Evolutionary conservation across 2,329 filamentous ascomycete genomes (phyloP).

Genomic region (Colletotrichum lupini): DNA sequence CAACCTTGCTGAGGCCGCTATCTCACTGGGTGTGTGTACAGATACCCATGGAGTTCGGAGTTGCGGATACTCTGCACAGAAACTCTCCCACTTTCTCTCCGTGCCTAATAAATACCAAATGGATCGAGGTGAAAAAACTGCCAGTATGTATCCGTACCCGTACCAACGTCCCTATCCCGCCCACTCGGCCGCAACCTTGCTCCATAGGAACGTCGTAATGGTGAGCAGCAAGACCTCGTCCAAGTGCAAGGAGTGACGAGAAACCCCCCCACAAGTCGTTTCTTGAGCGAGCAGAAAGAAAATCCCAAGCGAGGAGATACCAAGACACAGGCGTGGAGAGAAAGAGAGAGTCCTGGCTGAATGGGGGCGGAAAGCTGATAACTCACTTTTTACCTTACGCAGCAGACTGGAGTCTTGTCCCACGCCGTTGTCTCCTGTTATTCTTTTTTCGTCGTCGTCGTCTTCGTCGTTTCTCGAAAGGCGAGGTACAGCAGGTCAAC

Average conservation of each 20-base stretch:
- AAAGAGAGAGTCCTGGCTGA: not conserved
- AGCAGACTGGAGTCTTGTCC: not conserved
- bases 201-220: not conserved
- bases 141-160: not conserved
- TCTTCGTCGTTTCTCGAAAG: not conserved
- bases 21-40: not conserved
- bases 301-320: not conserved
- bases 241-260: slow-evolving; percentile 9
- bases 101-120: not conserved
- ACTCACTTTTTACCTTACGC: not conserved
- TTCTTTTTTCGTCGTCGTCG: not conserved
- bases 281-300: not conserved
- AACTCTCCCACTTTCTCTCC: not conserved
- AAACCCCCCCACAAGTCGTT: slow-evolving; percentile 1
- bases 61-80: not conserved
- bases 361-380: not conserved
- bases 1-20: not conserved
- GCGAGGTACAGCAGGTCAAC: not conserved
- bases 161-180: not conserved
- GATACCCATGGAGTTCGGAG: not conserved
- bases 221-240: not conserved
- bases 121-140: not conserved
- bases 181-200: not conserved
- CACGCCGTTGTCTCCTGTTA: not conserved
- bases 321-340: not conserved